A percentile compares a stretch with the other conserved stretches of the same genome.
Conservation (phyloP, 768 basidiomycete species). For the Postia placenta region DNA sequence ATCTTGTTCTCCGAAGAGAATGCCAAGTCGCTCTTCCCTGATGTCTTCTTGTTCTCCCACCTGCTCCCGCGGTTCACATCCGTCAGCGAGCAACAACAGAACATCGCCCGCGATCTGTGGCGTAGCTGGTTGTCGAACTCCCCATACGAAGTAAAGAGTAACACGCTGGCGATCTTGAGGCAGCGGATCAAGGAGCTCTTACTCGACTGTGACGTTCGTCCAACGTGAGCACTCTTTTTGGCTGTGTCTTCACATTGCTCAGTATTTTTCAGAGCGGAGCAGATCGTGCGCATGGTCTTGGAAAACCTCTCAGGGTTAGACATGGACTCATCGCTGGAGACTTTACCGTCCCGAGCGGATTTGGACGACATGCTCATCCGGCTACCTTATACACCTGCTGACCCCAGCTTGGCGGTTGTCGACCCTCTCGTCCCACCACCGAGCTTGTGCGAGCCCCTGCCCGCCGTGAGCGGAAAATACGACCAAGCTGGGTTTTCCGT, state of each 20-base stretch:
- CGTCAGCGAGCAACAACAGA: conserved; percentile 12
- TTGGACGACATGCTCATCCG: conserved; percentile 38
- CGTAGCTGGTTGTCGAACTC: conserved; percentile 19
- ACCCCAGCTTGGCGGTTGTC: conserved; percentile 52
- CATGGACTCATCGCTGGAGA: conserved; percentile 37
- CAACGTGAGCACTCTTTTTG: conserved; percentile 24
- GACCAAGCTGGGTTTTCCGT: conserved; percentile 51
- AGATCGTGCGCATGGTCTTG: conserved; percentile 17
- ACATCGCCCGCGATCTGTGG: conserved; percentile 27
- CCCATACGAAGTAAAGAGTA: conserved; percentile 17
- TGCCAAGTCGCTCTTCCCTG: conserved; percentile 28
- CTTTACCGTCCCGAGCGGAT: conserved; percentile 44
- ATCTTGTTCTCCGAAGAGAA: not conserved
- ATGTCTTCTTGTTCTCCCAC: conserved; percentile 43
- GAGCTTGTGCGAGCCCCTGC: conserved; percentile 16
- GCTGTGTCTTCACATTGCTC: not conserved
- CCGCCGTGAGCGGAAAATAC: conserved; percentile 11
- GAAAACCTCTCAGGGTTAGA: conserved; percentile 30
- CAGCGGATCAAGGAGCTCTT: conserved; percentile 36
- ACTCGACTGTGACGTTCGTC: conserved; percentile 26
- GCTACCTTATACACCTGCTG: conserved; percentile 40
- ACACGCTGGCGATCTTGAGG: conserved; percentile 32
- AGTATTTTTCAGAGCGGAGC: conserved; percentile 16
- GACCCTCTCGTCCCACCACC: conserved; percentile 52
- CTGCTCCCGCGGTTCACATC: conserved; percentile 35